Base-by-base conservation (phyloP, 768 basidiomycete species). In the Termitomyces sp. region DNA sequence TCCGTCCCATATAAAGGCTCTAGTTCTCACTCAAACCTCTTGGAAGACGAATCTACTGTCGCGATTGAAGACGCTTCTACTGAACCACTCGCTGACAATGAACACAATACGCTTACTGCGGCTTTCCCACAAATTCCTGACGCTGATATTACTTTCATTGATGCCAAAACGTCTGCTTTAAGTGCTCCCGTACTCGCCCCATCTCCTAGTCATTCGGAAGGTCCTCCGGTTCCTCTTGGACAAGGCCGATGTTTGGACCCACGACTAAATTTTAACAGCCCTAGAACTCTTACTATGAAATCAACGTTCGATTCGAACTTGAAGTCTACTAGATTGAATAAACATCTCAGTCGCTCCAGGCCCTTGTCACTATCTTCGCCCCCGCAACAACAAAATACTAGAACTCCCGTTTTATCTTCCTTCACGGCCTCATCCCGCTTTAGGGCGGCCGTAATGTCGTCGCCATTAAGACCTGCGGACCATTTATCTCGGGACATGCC, bases 281-380 rank as follows among this genome's bases (percentile, higher is more conserved):
- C 28, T 3, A n/a, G 5, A 12, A n/a, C 26, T 14, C 18, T 20
- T 7, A n/a, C 53, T n/a, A 36, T 43, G 9, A 10, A 54, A 41
- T 13, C 28, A 20, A 54, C n/a, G 30, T 3, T 16, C 28, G n/a
- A 32, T 14, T 4, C 28, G n/a, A 43, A 40, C 3, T 12, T 8
- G n/a, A 41, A n/a, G 28, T 20, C 12, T 13, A 43, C 40, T 41
- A 14, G 20, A 20, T 13, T 1, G 5, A 6, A 13, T 41, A 10
- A 30, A 14, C 18, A 3, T 32, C 12, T 3, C 40, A 32, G 13
- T 43, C 53, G 40, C n/a, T n/a, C n/a, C 13, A 41, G 28, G n/a
- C 40, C 28, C 6, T 20, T 41, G n/a, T 52, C 30, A 7, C 43
- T 55, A 8, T 62, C 61, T 2, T 63, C 62, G 4, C 62, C 62